Percentiles rank a stretch among this genome's conserved stretches.
phyloP scores from a whole-genome alignment of 176 grass and related monocot genomes.

The Oryza glumipatula region DNA sequence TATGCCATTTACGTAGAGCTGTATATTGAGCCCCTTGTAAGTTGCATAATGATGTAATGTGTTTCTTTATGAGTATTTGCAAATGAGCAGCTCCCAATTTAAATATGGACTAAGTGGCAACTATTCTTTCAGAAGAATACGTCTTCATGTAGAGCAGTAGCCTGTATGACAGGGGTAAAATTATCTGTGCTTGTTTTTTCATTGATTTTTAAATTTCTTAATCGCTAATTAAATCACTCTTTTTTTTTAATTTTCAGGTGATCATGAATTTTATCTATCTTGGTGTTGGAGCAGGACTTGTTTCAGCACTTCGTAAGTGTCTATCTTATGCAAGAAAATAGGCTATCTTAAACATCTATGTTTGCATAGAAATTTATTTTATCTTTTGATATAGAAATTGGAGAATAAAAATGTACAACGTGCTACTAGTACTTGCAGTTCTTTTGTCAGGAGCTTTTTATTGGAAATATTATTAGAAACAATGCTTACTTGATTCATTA shows the following conservation, averaged over 20 bases:
- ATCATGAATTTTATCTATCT: conserved; percentile 77
- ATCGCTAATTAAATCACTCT: not conserved
- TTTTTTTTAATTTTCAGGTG: conserved; percentile 49
- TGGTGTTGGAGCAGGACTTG: conserved; percentile 66
- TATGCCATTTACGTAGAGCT: no score
- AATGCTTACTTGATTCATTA: not conserved
- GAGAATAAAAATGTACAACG: not conserved
- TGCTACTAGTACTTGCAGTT: not conserved
- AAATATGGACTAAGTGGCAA: no score
- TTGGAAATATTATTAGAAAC: not conserved
- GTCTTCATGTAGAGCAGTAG: no score
- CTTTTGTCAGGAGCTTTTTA: not conserved
- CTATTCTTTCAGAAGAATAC: no score
- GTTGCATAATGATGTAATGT: no score
- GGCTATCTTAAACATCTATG: not conserved
- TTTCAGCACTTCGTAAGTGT: conserved; percentile 62
- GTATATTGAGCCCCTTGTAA: no score
- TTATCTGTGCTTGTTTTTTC: not conserved
- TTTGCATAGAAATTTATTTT: not conserved
- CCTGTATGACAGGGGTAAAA: not conserved
- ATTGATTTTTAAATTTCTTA: not conserved
- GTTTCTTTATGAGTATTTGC: no score
- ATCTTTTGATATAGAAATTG: not conserved
- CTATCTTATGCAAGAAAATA: not conserved
- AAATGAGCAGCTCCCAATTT: no score